These are phyloP conservation scores for Sordaria brevicollis DNA, from an alignment of 495 filamentous ascomycete species.

Conservation along the genomic window DNA sequence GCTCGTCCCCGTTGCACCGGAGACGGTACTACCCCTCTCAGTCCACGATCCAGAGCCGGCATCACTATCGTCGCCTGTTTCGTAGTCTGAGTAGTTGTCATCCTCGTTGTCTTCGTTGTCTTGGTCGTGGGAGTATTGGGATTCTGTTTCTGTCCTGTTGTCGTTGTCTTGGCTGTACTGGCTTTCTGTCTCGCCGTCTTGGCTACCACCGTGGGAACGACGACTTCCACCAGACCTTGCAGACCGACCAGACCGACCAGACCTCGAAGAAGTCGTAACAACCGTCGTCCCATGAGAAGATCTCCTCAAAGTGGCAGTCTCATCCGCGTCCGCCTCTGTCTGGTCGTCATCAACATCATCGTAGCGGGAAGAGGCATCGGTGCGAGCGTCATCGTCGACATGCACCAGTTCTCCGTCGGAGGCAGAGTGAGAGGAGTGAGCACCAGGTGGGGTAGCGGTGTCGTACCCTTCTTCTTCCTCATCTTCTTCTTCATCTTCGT, in stretches of 20 bases:
- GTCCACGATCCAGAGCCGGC: slow-evolving; percentile 33
- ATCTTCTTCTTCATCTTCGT: slow-evolving; percentile 8
- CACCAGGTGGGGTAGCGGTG: background rate
- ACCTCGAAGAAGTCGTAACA: slow-evolving; percentile 43
- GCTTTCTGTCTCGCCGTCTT: background rate
- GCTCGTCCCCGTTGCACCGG: slow-evolving; percentile 34
- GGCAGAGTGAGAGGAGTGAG: background rate
- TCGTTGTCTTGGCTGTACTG: background rate
- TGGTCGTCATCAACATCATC: background rate
- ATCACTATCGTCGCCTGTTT: slow-evolving; percentile 16
- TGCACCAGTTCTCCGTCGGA: background rate
- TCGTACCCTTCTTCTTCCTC: slow-evolving; percentile 4
- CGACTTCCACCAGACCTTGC: too few relatives aligned
- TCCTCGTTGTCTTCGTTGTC: slow-evolving; percentile 25
- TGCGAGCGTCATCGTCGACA: background rate
- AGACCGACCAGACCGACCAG: background rate
- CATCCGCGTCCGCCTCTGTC: slow-evolving; percentile 1
- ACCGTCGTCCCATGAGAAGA: slow-evolving; percentile 32
- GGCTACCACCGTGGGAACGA: too few relatives aligned
- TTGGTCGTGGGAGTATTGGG: too few relatives aligned
- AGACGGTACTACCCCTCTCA: slow-evolving; percentile 9
- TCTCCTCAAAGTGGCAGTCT: slow-evolving; percentile 18
- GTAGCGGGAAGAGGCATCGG: background rate
- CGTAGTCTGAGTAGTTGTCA: slow-evolving; percentile 35
- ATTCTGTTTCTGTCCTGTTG: too few relatives aligned